A percentile compares a stretch with the other conserved stretches of the same genome.
Conservation (phyloP, 2,329 filamentous ascomycete genomes). For the Elsinoe australis region DNA sequence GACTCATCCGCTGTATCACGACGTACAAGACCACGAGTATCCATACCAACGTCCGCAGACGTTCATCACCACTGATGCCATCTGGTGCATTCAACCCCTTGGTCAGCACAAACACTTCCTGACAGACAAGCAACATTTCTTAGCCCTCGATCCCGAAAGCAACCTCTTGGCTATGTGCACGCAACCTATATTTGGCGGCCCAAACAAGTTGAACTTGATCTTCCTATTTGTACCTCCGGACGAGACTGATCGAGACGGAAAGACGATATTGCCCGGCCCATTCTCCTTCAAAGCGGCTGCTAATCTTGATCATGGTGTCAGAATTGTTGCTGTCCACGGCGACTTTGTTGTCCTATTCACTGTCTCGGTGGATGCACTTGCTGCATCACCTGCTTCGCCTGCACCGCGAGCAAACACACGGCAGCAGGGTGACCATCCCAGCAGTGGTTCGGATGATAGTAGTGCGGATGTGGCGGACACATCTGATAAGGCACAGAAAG, state of each 20-base stretch:
- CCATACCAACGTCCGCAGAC: background rate
- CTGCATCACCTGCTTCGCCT: constrained; percentile 22
- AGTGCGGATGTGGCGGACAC: background rate
- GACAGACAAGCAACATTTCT: constrained; percentile 56
- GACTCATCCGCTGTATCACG: background rate
- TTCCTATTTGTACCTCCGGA: constrained; percentile 45
- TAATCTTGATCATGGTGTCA: constrained; percentile 51
- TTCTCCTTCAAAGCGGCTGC: constrained; percentile 49
- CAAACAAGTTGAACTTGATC: constrained; percentile 49
- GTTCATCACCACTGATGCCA: background rate
- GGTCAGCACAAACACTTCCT: constrained; percentile 28
- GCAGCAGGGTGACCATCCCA: no score
- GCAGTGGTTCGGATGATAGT: no score
- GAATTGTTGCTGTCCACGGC: constrained; percentile 52
- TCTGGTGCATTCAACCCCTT: background rate
- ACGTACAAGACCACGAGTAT: background rate
- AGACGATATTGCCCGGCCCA: constrained; percentile 30
- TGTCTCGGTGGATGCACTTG: constrained; percentile 51
- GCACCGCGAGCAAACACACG: background rate
- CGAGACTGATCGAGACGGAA: no score
- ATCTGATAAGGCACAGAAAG: constrained; percentile 13
- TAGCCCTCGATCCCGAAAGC: constrained; percentile 55
- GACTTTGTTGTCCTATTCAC: constrained; percentile 52
- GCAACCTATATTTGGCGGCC: constrained; percentile 26
- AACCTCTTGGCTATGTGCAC: constrained; percentile 51